Conservation (phyloP, 2,329 filamentous ascomycete species). For the Podosphaera xanthii region DNA sequence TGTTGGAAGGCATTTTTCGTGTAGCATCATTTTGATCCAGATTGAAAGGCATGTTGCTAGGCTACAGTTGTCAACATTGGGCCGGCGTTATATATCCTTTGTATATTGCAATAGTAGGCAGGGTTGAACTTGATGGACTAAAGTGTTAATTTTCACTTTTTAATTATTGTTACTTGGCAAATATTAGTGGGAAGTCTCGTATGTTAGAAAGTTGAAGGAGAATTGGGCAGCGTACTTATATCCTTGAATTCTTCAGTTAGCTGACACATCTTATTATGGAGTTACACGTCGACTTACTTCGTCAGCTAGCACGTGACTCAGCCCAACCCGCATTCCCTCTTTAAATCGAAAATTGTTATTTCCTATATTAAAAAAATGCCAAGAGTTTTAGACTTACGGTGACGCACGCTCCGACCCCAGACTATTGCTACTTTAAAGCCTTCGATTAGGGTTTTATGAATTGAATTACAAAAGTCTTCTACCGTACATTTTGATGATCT, state of each 20-base stretch:
- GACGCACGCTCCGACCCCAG: conserved; percentile 94
- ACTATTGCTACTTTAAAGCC: conserved; percentile 91
- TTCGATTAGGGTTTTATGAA: conserved; percentile 88
- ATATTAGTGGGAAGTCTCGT: no score
- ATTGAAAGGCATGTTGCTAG: no score
- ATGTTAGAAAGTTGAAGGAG: background rate
- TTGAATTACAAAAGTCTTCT: conserved; percentile 95
- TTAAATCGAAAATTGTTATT: background rate
- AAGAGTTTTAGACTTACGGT: conserved; percentile 25
- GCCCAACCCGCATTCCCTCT: conserved; percentile 76
- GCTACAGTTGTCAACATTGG: no score
- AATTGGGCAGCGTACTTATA: background rate
- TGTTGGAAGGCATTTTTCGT: no score
- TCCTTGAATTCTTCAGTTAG: background rate
- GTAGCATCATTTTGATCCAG: no score
- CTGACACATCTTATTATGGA: background rate
- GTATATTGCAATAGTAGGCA: no score
- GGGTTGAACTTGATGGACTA: no score
- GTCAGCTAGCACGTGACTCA: conserved; percentile 76
- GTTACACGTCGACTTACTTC: conserved; percentile 28
- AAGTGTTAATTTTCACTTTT: no score
- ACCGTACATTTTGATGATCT: conserved; percentile 64
- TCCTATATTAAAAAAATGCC: background rate
- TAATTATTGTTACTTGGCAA: no score
- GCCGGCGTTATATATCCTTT: no score